A percentile compares a stretch with the other conserved stretches of the same genome.
Evolutionary conservation across 73 alveolate species (phyloP).

Genomic region (Tetrahymena malaccensis): DNA sequence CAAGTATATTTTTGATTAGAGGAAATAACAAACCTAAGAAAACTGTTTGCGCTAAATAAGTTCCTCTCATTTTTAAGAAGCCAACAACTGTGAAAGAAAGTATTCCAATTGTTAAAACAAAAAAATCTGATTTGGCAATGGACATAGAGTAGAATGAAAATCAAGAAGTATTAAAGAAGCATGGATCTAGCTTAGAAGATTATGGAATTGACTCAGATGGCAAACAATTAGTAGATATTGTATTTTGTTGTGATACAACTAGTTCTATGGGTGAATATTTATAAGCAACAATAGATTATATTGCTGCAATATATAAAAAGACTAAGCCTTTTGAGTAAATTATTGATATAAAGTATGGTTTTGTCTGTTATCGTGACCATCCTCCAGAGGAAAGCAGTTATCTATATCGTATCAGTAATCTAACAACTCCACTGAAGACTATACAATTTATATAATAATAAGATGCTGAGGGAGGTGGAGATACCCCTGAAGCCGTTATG

Average conservation of each 20-base stretch:
- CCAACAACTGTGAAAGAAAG: neutral
- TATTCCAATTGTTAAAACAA: neutral
- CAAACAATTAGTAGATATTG: slow-evolving; percentile 42
- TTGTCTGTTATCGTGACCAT: slow-evolving; percentile 74
- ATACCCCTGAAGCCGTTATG: slow-evolving; percentile 69
- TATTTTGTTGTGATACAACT: slow-evolving; percentile 70
- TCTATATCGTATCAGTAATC: slow-evolving; percentile 46
- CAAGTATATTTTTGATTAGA: neutral
- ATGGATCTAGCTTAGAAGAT: neutral
- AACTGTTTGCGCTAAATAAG: neutral
- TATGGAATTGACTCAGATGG: neutral
- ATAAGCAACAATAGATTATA: slow-evolving; percentile 53
- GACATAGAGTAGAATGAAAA: neutral
- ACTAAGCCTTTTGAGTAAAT: slow-evolving; percentile 37
- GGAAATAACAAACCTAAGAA: neutral
- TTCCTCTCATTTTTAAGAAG: neutral
- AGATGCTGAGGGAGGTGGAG: slow-evolving; percentile 65
- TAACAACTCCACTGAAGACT: slow-evolving; percentile 47
- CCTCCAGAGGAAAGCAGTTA: slow-evolving; percentile 59
- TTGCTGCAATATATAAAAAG: slow-evolving; percentile 41
- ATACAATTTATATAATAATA: slow-evolving; percentile 48
- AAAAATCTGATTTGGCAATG: neutral
- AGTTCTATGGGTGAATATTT: slow-evolving; percentile 64
- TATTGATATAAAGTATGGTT: slow-evolving; percentile 47
- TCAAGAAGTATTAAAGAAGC: neutral